Evolutionary conservation across 2,329 filamentous ascomycete genomes (phyloP).

Genomic region (Samsoniella hepiali): DNA sequence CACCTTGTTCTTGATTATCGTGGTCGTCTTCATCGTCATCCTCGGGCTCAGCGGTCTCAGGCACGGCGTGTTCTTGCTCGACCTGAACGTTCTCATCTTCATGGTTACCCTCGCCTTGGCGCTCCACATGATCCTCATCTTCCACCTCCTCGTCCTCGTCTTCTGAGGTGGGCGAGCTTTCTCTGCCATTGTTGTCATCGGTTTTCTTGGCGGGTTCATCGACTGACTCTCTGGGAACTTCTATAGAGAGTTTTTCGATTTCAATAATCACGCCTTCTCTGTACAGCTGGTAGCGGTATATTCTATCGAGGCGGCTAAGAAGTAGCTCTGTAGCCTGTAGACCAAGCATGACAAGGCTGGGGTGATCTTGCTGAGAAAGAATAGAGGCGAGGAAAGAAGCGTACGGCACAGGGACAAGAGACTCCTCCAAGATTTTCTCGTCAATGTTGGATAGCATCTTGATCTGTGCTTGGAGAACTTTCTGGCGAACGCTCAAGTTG

Average conservation of each 20-base stretch:
- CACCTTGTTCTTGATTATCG: conserved; percentile 45
- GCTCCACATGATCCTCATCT: conserved; percentile 25
- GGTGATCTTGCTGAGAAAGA: conserved; percentile 90
- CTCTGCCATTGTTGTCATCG: neutral
- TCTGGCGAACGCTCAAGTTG: conserved; percentile 89
- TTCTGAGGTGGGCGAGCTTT: conserved; percentile 4
- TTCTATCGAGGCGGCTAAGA: conserved; percentile 74
- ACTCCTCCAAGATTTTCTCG: conserved; percentile 76
- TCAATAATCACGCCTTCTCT: conserved; percentile 93
- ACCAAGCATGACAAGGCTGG: conserved; percentile 79
- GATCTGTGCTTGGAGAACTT: conserved; percentile 89
- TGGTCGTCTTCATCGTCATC: conserved; percentile 54
- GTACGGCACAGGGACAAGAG: conserved; percentile 84
- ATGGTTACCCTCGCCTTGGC: conserved; percentile 26
- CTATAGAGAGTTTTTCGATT: conserved; percentile 72
- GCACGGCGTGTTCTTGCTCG: conserved; percentile 46
- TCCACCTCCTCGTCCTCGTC: conserved; percentile 19
- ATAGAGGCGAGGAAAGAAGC: conserved; percentile 95
- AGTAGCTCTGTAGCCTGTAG: conserved; percentile 88
- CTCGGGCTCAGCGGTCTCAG: conserved; percentile 45
- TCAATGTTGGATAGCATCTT: conserved; percentile 99
- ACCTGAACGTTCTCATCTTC: conserved; percentile 38
- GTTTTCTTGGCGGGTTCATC: conserved; percentile 21
- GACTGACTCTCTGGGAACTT: conserved; percentile 32
- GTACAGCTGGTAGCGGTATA: conserved; percentile 96